These are phyloP conservation scores for Triangularia verruculosa DNA, from an alignment of 2,329 filamentous ascomycete genomes.

Conservation along the genomic window DNA sequence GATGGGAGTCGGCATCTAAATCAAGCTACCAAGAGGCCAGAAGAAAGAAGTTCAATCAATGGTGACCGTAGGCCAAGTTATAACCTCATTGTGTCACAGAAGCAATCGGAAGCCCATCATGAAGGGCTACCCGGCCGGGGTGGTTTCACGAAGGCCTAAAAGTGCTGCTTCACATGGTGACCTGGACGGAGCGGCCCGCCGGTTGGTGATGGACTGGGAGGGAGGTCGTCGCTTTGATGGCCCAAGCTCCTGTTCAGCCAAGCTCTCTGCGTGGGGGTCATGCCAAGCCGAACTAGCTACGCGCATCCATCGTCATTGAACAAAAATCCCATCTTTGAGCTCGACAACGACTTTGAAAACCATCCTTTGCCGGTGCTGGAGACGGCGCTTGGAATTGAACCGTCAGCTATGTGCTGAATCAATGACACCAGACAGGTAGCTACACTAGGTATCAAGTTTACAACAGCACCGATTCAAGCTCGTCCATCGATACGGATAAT, in stretches of 20 bases:
- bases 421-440: background rate
- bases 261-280: background rate
- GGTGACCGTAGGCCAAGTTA: background rate
- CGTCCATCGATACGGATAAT: background rate
- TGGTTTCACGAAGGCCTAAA: background rate
- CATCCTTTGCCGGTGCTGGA: background rate
- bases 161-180: background rate
- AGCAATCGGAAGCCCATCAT: background rate
- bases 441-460: background rate
- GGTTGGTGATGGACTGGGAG: background rate
- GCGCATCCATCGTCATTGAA: background rate
- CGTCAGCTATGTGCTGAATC: background rate
- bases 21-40: background rate
- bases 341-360: background rate
- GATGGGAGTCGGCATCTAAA: conserved; percentile 3
- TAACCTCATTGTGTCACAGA: background rate
- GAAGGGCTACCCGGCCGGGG: background rate
- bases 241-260: background rate
- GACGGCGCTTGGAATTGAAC: background rate
- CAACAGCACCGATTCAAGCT: background rate
- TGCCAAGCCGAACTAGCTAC: background rate
- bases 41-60: background rate
- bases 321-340: background rate
- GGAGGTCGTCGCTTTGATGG: background rate
- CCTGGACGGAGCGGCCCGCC: background rate